Evolutionary conservation across 495 filamentous ascomycete genomes (phyloP).

Genomic region (Platismatia glauca): DNA sequence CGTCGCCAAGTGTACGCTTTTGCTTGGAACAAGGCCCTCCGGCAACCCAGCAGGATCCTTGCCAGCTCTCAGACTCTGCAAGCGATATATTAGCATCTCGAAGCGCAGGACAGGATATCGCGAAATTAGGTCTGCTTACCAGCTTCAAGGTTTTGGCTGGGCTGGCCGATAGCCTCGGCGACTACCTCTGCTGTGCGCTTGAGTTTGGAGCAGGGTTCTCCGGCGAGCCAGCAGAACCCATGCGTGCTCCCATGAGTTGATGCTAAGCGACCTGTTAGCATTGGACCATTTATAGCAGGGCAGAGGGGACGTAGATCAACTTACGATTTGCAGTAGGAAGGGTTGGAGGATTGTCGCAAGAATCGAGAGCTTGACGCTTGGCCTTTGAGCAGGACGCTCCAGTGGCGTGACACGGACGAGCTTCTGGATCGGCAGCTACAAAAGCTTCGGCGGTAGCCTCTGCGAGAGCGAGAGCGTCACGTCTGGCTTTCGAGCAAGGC

Average conservation of each 20-base stretch:
- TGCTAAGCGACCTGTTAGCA: not conserved
- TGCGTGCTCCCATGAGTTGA: not conserved
- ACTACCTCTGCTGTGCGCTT: slow-evolving; percentile 45
- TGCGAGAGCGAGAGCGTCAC: slow-evolving; percentile 33
- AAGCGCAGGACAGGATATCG: not conserved
- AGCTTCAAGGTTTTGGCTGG: not conserved
- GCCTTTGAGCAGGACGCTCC: slow-evolving; percentile 2
- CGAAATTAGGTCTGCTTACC: not conserved
- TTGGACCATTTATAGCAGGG: not conserved
- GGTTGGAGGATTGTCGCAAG: not conserved
- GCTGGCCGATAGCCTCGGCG: slow-evolving; percentile 36
- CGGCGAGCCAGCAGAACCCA: slow-evolving; percentile 20
- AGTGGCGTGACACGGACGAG: not conserved
- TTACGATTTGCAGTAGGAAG: not conserved
- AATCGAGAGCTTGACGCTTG: not conserved
- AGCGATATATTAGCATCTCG: not conserved
- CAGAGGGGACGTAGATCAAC: not conserved
- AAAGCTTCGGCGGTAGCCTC: slow-evolving; percentile 6
- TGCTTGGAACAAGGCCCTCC: not conserved
- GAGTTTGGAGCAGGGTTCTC: slow-evolving; percentile 28
- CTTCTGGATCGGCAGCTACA: slow-evolving; percentile 1
- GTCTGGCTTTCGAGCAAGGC: slow-evolving; percentile 39
- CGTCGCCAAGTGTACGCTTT: not conserved
- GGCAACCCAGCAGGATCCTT: not conserved
- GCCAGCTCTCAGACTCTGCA: not conserved